Evolutionary conservation across 2,329 filamentous ascomycete genomes (phyloP), one percentile per base, ranked within the genome.

Genomic region (Gnomoniopsis smithogilvyi): DNA sequence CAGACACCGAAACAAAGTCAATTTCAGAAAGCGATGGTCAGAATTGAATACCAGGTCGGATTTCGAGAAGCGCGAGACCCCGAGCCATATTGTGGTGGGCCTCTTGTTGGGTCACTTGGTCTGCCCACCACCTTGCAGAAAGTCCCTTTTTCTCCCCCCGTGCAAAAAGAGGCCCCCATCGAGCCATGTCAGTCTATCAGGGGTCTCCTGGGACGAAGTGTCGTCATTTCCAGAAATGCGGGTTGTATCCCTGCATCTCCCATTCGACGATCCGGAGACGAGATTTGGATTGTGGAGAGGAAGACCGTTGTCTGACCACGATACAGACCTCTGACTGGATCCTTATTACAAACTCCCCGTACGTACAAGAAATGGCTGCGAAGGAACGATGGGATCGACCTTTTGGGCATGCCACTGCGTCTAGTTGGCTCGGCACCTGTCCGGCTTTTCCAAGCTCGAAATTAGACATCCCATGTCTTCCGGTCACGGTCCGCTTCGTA

Each of bases 281-380:
- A 52, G 50, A 43, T 52, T 52, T 24, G 36, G 38, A 24, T 52
- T 51, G 50, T 52, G 50, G 50, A 30, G 50, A 38, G 30, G 8
- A 19, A 33, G 33, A 30, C 24, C n/a, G 14, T 48, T 26, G 47
- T 17, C 6, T 49, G n/a, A 12, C 24, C 24, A 17, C 47, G 11
- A 33, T 26, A 7, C 24, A 38, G 12, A 38, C 55, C 21, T 57
- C 58, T 51, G 52, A 43, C 49, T 57, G 56, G 58, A 50, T 51
- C 54, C 41, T 49, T 41, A 56, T 61, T 59, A 56, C 56, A 53
- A 59, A 56, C 48, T 21, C 24, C 53, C 48, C 56, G 43, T 61
- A 61, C 59, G 56, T 59, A 61, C 56, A 45, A 59, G 26, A 33
- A 59, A 61, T 38, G 12, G 24, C 51, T 47, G 47, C 47, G 24